phyloP scores from a whole-genome alignment of 805 yeast genomes.

The Pichia rugopelliculosa region DNA sequence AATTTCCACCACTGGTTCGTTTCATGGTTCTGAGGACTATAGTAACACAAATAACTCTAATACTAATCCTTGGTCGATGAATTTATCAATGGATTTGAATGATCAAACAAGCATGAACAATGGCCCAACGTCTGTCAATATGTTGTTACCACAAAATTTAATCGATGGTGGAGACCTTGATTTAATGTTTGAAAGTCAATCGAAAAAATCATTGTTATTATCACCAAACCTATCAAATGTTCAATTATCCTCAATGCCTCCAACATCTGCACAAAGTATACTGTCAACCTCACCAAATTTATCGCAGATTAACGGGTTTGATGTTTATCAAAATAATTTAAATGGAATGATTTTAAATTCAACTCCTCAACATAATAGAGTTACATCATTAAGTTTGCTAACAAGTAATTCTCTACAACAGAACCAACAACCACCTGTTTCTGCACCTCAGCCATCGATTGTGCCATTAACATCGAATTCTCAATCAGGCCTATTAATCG shows the following conservation, averaged over 20 bases:
- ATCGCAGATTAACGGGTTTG: constrained; percentile 9
- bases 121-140: constrained; percentile 19
- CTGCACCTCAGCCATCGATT: neutral
- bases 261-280: neutral
- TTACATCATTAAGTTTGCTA: constrained; percentile 17
- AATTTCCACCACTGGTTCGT: constrained; percentile 5
- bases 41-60: constrained; percentile 6
- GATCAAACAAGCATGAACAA: neutral
- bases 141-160: constrained; percentile 25
- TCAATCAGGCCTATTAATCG: neutral
- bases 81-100: constrained; percentile 1
- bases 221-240: constrained; percentile 1
- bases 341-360: constrained; percentile 2
- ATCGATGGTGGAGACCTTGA: constrained; percentile 23
- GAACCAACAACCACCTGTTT: neutral
- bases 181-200: constrained; percentile 3
- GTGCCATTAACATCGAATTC: neutral
- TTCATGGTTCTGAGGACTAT: constrained; percentile 1
- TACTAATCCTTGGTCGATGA: constrained; percentile 4
- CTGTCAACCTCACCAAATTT: constrained; percentile 10
- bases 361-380: constrained; percentile 8
- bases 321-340: constrained; percentile 4
- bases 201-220: neutral
- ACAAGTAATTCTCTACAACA: constrained; percentile 9
- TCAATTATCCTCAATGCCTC: neutral